Evolutionary conservation across 441 rosid genomes (phyloP), one percentile per base, ranked within the genome.

Genomic region (Euphorbia celastroides): DNA sequence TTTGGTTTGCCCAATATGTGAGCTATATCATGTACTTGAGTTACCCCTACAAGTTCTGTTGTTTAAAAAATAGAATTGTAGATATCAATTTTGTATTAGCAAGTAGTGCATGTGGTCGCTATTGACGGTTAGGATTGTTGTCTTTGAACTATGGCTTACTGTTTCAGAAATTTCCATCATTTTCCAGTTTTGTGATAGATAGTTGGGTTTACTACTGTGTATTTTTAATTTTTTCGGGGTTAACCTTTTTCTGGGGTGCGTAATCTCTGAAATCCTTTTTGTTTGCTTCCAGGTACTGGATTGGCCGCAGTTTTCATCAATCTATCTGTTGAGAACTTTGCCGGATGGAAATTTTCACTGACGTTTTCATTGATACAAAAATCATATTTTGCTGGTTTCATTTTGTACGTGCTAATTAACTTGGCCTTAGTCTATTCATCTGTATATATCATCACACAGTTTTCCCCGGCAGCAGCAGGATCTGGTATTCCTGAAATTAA

Each of bases 401-500:
- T 90, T 59, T 60, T 93, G 72, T 93, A 93, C 76, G 79, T 82
- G 57, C 70, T 87, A 69, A 83, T 90, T 80, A 93, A 93, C 80
- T 75, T 93, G 73, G 86, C 74, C 51, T 77, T 93, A 78, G 98
- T 93, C 30, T 83, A 88, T 68, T 93, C 98, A 68, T 93, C 98
- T 62, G 98, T 86, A 59, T 90, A 82, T 72, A 90, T 93, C 26
- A 68, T 93, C 78, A 93, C 98, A 0, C 82, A 87, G 14, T 93
- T 93, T 34, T 92, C 98, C 26, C 98, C 98, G 26, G 98, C 97
- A 23, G 98, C 98, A 12, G 98, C 98, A 72, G 98, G 98, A 51
- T 93, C 98, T 78, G 98, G 98, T 70, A 93, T 93, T 76, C 98
- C 98, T 70, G 98, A 93, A 78, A 88, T 93, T 65, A 93, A 93